These are phyloP conservation scores for Diatrype stigma DNA, from an alignment of 2,329 filamentous ascomycete species.

Conservation along the genomic window DNA sequence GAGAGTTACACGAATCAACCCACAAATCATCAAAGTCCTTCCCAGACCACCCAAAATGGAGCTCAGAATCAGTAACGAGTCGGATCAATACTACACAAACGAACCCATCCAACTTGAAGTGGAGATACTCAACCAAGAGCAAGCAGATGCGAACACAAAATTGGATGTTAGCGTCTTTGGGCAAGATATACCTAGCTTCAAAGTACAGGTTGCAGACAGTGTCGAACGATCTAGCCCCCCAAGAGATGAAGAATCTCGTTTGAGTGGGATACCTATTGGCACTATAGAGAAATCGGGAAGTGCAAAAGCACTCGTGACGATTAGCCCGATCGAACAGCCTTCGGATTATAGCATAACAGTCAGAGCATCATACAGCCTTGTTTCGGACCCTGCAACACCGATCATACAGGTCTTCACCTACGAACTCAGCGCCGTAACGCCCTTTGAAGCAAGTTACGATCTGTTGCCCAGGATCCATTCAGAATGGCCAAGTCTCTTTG, in stretches of 20 bases:
- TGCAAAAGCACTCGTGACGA: slow-evolving; percentile 40
- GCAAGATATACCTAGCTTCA: slow-evolving; percentile 44
- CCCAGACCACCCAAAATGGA: slow-evolving; percentile 92
- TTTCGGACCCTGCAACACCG: slow-evolving; percentile 74
- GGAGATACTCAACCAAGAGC: slow-evolving; percentile 76
- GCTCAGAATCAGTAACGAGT: slow-evolving; percentile 59
- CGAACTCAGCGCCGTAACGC: slow-evolving; percentile 69
- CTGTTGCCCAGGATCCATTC: slow-evolving; percentile 74
- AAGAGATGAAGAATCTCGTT: slow-evolving; percentile 37
- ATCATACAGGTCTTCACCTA: slow-evolving; percentile 70
- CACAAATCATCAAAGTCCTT: slow-evolving; percentile 64
- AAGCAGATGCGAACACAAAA: slow-evolving; percentile 68
- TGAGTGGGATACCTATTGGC: slow-evolving; percentile 40
- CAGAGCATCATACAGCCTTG: slow-evolving; percentile 71
- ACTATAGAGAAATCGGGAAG: slow-evolving; percentile 44
- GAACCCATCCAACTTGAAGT: slow-evolving; percentile 68
- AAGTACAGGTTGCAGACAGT: slow-evolving; percentile 33
- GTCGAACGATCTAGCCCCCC: slow-evolving; percentile 28
- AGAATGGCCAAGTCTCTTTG: slow-evolving; percentile 87
- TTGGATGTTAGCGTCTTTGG: slow-evolving; percentile 67
- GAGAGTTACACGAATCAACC: slow-evolving; percentile 45
- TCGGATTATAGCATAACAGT: slow-evolving; percentile 65
- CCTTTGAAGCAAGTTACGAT: slow-evolving; percentile 91
- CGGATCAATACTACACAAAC: slow-evolving; percentile 78
- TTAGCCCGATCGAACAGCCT: slow-evolving; percentile 46